phyloP scores from a whole-genome alignment of 768 basidiomycete species.

The Tremella yokohamensis region DNA sequence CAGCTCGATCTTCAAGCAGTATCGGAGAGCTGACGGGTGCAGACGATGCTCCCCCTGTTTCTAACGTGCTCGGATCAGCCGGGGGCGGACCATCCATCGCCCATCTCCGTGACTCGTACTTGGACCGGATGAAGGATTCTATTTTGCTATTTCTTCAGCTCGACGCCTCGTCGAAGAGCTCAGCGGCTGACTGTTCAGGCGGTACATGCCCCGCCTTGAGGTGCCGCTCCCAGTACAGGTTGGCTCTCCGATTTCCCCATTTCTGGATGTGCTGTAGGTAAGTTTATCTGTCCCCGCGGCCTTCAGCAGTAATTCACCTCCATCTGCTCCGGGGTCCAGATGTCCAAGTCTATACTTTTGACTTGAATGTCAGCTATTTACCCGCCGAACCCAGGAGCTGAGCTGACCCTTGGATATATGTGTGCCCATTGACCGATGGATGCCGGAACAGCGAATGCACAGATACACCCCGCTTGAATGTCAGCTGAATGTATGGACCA shows the following conservation, averaged over 20 bases:
- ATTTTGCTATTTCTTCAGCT: slow-evolving; percentile 70
- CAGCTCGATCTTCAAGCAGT: slow-evolving; percentile 1
- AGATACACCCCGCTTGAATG: slow-evolving; percentile 75
- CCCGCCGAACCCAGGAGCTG: too few relatives aligned
- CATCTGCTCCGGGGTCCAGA: slow-evolving; percentile 98
- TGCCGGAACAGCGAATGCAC: slow-evolving; percentile 95
- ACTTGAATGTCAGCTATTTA: slow-evolving; percentile 55
- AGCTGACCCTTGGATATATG: slow-evolving; percentile 73
- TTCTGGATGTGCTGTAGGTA: slow-evolving; percentile 61
- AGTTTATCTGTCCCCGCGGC: slow-evolving; percentile 1
- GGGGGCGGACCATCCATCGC: slow-evolving; percentile 86
- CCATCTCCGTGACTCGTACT: slow-evolving; percentile 92
- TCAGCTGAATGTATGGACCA: slow-evolving; percentile 9
- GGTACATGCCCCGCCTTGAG: slow-evolving; percentile 85
- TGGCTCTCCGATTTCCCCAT: slow-evolving; percentile 92
- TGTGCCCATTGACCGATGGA: slow-evolving; percentile 96
- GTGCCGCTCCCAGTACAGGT: slow-evolving; percentile 96
- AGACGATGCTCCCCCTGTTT: slow-evolving; percentile 49
- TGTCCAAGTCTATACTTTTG: slow-evolving; percentile 94
- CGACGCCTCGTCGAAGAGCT: neutral
- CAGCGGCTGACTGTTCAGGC: slow-evolving; percentile 76
- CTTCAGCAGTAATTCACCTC: slow-evolving; percentile 57
- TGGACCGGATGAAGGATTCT: slow-evolving; percentile 93
- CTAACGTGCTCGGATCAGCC: slow-evolving; percentile 72
- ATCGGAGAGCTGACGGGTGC: slow-evolving; percentile 4